Percentiles rank a stretch among this genome's conserved stretches.
Evolutionary conservation across 768 basidiomycete species (phyloP).

Genomic region (Tylopilus subfusipes): DNA sequence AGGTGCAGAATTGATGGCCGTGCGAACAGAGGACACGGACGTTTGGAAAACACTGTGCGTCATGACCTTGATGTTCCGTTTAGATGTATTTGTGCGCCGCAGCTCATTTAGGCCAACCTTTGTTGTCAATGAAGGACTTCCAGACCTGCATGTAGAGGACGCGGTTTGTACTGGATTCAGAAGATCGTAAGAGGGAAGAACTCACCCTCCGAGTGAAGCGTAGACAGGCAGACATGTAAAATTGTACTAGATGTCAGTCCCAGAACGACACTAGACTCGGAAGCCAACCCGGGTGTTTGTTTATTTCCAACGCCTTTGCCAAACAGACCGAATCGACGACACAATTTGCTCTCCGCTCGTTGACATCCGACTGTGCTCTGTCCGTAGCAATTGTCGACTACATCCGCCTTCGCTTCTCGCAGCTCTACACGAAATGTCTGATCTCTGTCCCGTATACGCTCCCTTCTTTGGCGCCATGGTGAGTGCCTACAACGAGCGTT

Average conservation of each 20-base stretch:
- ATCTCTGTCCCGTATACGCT: constrained; percentile 90
- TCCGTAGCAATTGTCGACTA: constrained; percentile 1
- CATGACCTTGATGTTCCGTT: constrained; percentile 55
- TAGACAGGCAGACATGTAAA: constrained; percentile 60
- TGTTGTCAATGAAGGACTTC: constrained; percentile 73
- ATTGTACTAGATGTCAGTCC: background rate
- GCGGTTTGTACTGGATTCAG: constrained; percentile 1
- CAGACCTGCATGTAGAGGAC: constrained; percentile 49
- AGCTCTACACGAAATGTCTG: constrained; percentile 49
- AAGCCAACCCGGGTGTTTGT: constrained; percentile 20
- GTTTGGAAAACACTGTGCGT: constrained; percentile 75
- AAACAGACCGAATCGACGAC: constrained; percentile 17
- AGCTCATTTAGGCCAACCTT: constrained; percentile 45
- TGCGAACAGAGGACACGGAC: constrained; percentile 37
- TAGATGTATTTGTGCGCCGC: background rate
- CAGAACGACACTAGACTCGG: too few relatives aligned
- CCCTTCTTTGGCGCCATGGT: constrained; percentile 99
- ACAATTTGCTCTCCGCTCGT: constrained; percentile 26
- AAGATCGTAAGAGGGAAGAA: background rate
- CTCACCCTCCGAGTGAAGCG: constrained; percentile 64
- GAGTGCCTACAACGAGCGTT: constrained; percentile 25
- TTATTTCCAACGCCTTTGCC: constrained; percentile 29
- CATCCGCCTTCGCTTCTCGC: background rate
- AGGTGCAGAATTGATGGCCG: background rate
- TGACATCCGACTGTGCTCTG: constrained; percentile 11